phyloP scores from a whole-genome alignment of 192 early-diverging fungal species.

The Linnemannia schmuckeri region DNA sequence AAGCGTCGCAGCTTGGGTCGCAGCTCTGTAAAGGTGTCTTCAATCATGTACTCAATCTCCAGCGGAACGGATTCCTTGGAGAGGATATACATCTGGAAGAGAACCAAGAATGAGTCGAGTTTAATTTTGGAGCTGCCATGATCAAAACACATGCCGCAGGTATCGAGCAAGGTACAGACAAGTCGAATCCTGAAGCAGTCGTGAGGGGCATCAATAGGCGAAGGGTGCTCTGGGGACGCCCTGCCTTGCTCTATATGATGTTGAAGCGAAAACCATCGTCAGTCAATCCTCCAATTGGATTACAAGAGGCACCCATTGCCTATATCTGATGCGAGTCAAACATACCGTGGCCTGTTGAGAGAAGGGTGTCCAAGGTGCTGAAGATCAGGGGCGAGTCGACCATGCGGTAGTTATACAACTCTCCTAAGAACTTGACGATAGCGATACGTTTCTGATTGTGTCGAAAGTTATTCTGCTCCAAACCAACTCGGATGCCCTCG shows the following conservation, averaged over 20 bases:
- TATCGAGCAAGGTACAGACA: constrained; percentile 86
- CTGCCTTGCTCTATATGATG: constrained; percentile 60
- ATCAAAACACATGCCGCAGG: constrained; percentile 88
- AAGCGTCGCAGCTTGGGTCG: constrained; percentile 73
- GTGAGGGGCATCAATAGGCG: constrained; percentile 79
- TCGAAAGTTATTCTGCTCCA: constrained; percentile 94
- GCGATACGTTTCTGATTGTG: constrained; percentile 94
- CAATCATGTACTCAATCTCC: constrained; percentile 91
- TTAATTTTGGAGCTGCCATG: constrained; percentile 73
- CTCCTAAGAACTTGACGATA: constrained; percentile 86
- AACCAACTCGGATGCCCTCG: constrained; percentile 89
- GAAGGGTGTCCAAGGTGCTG: constrained; percentile 86
- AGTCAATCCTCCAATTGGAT: background rate
- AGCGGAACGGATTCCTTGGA: constrained; percentile 86
- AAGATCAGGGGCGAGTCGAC: constrained; percentile 84
- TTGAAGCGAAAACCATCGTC: background rate
- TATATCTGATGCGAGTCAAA: background rate
- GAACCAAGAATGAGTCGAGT: constrained; percentile 81
- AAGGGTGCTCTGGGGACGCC: constrained; percentile 68
- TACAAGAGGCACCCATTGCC: background rate
- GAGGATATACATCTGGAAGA: constrained; percentile 92
- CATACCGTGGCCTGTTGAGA: constrained; percentile 88
- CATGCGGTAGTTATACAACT: constrained; percentile 92
- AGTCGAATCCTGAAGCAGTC: constrained; percentile 96
- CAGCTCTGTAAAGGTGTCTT: constrained; percentile 82